Evolutionary conservation across 129 eudicot species (phyloP).

Genomic region (Pittosporum tobira): DNA sequence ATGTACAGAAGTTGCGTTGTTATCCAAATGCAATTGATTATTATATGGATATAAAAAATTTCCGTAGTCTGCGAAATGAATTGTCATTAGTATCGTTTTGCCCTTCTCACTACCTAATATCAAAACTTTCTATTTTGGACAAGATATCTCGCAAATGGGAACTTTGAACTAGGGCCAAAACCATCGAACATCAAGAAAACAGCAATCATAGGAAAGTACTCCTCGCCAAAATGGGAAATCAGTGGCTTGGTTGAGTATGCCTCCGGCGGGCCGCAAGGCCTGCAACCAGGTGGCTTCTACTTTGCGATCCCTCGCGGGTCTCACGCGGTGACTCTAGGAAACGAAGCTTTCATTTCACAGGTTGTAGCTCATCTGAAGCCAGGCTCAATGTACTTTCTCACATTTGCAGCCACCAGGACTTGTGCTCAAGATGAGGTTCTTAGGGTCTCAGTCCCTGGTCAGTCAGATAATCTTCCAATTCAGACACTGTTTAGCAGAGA

Average conservation of each 20-base stretch:
- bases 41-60: too few relatives aligned
- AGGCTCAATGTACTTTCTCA: constrained; percentile 31
- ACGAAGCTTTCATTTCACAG: constrained; percentile 46
- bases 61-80: too few relatives aligned
- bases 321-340: constrained; percentile 48
- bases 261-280: constrained; percentile 42
- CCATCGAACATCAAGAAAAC: constrained; percentile 28
- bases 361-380: constrained; percentile 13
- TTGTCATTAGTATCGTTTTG: too few relatives aligned
- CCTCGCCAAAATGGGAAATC: constrained; percentile 45
- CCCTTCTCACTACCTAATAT: too few relatives aligned
- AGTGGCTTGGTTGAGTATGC: constrained; percentile 37
- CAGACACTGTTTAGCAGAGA: constrained; percentile 52
- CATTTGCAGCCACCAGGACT: constrained; percentile 44
- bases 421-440: constrained; percentile 60
- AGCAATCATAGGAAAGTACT: constrained; percentile 26
- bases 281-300: constrained; percentile 39
- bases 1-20: too few relatives aligned
- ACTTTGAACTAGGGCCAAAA: constrained; percentile 35
- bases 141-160: constrained; percentile 38
- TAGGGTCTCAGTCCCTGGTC: constrained; percentile 25
- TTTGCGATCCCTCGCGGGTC: constrained; percentile 42
- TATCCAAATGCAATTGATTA: too few relatives aligned
- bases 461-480: constrained; percentile 31
- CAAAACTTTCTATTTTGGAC: too few relatives aligned